phyloP scores from a whole-genome alignment of 768 basidiomycete species.

The Leccinellum rugosiceps region DNA sequence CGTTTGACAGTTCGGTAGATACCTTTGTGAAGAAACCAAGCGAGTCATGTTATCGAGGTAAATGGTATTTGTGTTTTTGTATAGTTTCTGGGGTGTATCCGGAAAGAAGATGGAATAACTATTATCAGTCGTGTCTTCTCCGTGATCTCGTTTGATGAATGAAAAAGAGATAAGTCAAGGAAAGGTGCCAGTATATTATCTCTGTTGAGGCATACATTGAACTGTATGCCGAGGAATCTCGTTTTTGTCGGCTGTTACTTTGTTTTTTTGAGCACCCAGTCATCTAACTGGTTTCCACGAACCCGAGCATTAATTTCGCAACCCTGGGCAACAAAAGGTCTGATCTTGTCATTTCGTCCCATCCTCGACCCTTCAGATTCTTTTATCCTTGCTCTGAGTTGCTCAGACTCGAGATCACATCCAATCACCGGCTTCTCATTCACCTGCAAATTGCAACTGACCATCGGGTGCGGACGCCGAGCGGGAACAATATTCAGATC shows the following conservation, averaged over 20 bases:
- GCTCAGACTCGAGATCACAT: too few species aligned
- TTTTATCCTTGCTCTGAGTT: background rate
- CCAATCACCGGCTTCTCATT: background rate
- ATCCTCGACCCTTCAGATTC: background rate
- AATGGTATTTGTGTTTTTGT: background rate
- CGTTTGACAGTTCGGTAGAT: background rate
- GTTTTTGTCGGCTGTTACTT: background rate
- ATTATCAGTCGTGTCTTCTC: background rate
- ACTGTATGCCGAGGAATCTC: too few species aligned
- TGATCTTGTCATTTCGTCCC: background rate
- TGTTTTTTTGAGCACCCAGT: too few species aligned
- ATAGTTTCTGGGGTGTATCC: background rate
- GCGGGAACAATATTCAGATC: background rate
- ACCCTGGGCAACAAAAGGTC: too few species aligned
- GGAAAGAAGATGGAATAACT: background rate
- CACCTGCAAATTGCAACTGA: background rate
- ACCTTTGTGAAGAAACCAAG: background rate
- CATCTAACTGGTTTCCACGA: too few species aligned
- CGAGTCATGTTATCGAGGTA: background rate
- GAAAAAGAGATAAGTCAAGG: too few species aligned
- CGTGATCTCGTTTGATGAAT: too few species aligned
- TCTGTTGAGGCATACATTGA: too few species aligned
- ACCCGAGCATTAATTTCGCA: too few species aligned
- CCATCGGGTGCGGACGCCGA: background rate
- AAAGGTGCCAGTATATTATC: too few species aligned